Conservation (phyloP, 1,284 basidiomycete genomes). For the Golubevia sp. region DNA sequence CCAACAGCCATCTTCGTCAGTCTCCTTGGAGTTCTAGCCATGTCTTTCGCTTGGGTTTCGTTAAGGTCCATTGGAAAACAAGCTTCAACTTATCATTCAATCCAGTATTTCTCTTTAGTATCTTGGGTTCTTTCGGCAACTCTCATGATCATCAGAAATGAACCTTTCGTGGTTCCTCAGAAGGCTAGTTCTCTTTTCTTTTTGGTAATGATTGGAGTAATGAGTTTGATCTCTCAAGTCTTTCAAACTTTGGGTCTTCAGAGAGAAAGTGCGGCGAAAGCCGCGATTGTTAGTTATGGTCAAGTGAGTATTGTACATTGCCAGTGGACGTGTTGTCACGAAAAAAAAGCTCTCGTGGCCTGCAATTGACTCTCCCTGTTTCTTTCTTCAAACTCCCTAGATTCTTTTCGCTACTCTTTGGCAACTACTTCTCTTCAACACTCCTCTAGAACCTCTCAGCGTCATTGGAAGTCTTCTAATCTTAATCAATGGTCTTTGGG, state of each 20-base stretch:
- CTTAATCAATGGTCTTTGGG: constrained; percentile 10
- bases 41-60: constrained; percentile 9
- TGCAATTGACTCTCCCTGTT: no score
- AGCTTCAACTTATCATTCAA: constrained; percentile 9
- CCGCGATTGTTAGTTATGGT: constrained; percentile 31
- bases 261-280: constrained; percentile 26
- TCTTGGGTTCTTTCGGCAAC: constrained; percentile 6
- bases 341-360: no score
- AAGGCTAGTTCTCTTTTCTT: not conserved
- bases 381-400: not conserved
- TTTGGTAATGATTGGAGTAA: constrained; percentile 5
- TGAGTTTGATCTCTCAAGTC: constrained; percentile 6
- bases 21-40: constrained; percentile 1
- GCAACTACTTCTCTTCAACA: constrained; percentile 6
- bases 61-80: constrained; percentile 3
- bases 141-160: not conserved
- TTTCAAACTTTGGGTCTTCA: constrained; percentile 37
- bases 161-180: constrained; percentile 6
- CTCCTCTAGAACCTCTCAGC: constrained; percentile 4
- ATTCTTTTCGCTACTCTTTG: constrained; percentile 9
- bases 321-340: no score
- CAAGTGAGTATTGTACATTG: constrained; percentile 2
- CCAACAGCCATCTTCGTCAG: constrained; percentile 11
- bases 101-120: constrained; percentile 9
- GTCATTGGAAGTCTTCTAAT: constrained; percentile 2